These are phyloP conservation scores for Helotiales sp. DNA, from an alignment of 2,329 filamentous ascomycete species.

Conservation along the genomic window DNA sequence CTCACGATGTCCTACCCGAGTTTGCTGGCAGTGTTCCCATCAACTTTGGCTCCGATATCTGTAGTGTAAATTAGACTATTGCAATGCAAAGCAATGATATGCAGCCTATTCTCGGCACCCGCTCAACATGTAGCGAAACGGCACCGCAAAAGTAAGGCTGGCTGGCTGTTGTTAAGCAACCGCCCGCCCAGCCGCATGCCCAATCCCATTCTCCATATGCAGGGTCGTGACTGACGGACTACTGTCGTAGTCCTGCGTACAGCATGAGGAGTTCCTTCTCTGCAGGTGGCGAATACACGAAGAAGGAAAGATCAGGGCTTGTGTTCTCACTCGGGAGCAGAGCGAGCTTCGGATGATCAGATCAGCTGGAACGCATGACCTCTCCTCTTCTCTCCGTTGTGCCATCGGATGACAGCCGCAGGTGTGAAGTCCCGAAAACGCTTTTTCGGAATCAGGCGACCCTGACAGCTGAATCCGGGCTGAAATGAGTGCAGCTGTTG, in stretches of 20 bases:
- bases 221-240: not conserved
- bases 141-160: not conserved
- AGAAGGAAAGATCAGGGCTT: not conserved
- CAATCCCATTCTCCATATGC: not conserved
- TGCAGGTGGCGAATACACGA: not conserved
- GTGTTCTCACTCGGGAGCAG: not conserved
- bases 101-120: not conserved
- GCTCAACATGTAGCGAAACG: not conserved
- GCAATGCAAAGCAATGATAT: not conserved
- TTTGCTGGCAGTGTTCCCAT: not conserved
- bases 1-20: not conserved
- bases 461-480: not conserved
- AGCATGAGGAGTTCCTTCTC: not conserved
- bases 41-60: not conserved
- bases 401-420: not conserved
- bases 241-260: not conserved
- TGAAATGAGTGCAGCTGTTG: not conserved
- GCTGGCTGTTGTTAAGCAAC: not conserved
- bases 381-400: too few species aligned
- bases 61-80: not conserved
- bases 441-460: constrained; percentile 3
- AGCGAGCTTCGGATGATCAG: not conserved
- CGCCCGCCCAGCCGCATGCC: not conserved
- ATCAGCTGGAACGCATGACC: not conserved
- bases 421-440: not conserved